phyloP scores from a whole-genome alignment of 202 grass and related monocot species.

The Eragrostis tef region DNA sequence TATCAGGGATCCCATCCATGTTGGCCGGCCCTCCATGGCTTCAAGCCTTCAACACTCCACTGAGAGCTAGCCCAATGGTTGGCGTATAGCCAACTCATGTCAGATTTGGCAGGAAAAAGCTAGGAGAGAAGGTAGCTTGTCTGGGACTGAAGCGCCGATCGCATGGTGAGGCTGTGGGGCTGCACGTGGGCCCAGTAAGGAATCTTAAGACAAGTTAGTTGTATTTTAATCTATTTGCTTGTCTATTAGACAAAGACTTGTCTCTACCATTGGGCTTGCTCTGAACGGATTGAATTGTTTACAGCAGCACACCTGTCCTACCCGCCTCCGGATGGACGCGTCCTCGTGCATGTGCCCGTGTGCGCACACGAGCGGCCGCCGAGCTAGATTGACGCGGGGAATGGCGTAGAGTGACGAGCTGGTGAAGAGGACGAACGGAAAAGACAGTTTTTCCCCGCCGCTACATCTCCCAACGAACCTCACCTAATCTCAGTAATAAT shows the following conservation, averaged over 20 bases:
- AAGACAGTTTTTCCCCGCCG: not conserved
- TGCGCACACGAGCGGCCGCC: not conserved
- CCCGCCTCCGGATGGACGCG: not conserved
- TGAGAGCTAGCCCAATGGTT: too few species aligned
- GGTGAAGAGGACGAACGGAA: constrained; percentile 13
- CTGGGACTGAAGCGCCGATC: too few species aligned
- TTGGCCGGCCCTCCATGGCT: not conserved
- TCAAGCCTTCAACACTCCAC: not conserved
- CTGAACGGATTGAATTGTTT: constrained; percentile 31
- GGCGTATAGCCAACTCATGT: too few species aligned
- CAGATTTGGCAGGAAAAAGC: too few species aligned
- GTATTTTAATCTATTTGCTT: too few species aligned
- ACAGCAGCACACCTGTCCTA: not conserved
- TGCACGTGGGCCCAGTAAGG: too few species aligned
- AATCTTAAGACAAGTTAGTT: too few species aligned
- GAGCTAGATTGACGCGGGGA: not conserved
- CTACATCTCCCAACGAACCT: not conserved
- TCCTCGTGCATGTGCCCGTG: not conserved
- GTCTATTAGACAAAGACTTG: too few species aligned
- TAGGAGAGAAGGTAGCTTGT: too few species aligned
- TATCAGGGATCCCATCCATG: constrained; percentile 40
- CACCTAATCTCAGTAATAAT: constrained; percentile 18
- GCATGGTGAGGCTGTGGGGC: too few species aligned
- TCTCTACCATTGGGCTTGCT: too few species aligned
- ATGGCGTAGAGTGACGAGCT: not conserved